Conservation (phyloP, 371 early-diverging fungal species). For the Mucor plumbeus region DNA sequence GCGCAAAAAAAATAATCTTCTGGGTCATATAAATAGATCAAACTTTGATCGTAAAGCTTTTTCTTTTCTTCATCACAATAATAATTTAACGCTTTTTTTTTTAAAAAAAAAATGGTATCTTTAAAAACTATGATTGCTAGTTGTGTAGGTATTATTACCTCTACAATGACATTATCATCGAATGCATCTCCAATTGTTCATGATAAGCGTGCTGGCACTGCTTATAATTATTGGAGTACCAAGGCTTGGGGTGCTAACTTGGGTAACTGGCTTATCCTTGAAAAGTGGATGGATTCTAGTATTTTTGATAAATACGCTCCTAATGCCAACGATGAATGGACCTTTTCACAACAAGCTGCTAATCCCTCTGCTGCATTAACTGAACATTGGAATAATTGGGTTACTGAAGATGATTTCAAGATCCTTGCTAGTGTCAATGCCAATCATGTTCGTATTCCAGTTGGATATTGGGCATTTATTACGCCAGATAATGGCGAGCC, state of each 20-base stretch:
- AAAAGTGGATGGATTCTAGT: slow-evolving; percentile 53
- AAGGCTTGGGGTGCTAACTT: slow-evolving; percentile 67
- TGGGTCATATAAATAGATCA: background rate
- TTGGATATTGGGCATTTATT: slow-evolving; percentile 56
- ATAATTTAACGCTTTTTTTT: too few species aligned
- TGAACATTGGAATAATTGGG: slow-evolving; percentile 52
- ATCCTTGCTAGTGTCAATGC: slow-evolving; percentile 41
- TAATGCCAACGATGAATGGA: slow-evolving; percentile 56
- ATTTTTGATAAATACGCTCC: slow-evolving; percentile 37
- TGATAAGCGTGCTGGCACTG: slow-evolving; percentile 26
- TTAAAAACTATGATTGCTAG: background rate
- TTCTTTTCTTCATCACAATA: background rate
- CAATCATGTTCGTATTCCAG: slow-evolving; percentile 59
- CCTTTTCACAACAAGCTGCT: slow-evolving; percentile 42
- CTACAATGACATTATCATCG: background rate
- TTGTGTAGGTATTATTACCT: background rate
- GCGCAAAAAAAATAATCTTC: background rate
- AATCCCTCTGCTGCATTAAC: slow-evolving; percentile 32
- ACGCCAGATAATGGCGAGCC: slow-evolving; percentile 46
- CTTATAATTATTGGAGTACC: slow-evolving; percentile 32
- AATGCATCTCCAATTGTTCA: slow-evolving; percentile 13
- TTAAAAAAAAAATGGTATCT: slow-evolving; percentile 13
- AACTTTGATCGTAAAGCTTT: background rate
- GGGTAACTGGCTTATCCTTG: slow-evolving; percentile 70
- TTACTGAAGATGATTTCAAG: slow-evolving; percentile 52